Evolutionary conservation across 768 basidiomycete genomes (phyloP).

Genomic region (Termitomyces sp.): DNA sequence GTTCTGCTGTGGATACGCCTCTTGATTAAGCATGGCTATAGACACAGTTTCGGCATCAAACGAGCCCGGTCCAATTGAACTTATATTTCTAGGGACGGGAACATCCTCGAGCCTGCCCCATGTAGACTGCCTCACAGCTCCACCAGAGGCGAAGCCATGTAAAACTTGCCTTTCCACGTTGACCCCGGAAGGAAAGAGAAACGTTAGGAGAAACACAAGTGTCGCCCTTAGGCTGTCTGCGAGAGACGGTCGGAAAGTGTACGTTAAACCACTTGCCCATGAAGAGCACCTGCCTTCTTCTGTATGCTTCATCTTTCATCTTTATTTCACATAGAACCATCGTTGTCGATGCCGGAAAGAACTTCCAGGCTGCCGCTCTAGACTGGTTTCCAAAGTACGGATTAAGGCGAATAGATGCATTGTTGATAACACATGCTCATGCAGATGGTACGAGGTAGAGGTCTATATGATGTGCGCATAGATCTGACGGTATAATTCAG

Average conservation of each 20-base stretch:
- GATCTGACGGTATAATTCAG: constrained; percentile 25
- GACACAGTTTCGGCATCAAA: neutral
- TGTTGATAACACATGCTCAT: constrained; percentile 86
- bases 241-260: constrained; percentile 44
- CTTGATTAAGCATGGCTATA: constrained; percentile 2
- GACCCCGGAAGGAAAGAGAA: constrained; percentile 71
- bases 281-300: neutral
- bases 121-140: constrained; percentile 70
- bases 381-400: constrained; percentile 64
- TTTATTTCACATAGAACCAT: constrained; percentile 48
- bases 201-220: constrained; percentile 80
- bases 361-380: constrained; percentile 53
- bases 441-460: constrained; percentile 51
- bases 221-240: constrained; percentile 50
- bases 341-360: constrained; percentile 84
- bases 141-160: constrained; percentile 45
- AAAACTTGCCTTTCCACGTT: constrained; percentile 65
- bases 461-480: neutral
- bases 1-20: neutral
- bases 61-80: constrained; percentile 32
- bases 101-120: constrained; percentile 71
- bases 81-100: constrained; percentile 83
- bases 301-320: neutral
- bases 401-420: constrained; percentile 47
- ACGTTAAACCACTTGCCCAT: constrained; percentile 25